Percentiles rank a stretch among this genome's conserved stretches.
Conservation (phyloP, 495 filamentous ascomycete species). For the Penicillium flavigenum region DNA sequence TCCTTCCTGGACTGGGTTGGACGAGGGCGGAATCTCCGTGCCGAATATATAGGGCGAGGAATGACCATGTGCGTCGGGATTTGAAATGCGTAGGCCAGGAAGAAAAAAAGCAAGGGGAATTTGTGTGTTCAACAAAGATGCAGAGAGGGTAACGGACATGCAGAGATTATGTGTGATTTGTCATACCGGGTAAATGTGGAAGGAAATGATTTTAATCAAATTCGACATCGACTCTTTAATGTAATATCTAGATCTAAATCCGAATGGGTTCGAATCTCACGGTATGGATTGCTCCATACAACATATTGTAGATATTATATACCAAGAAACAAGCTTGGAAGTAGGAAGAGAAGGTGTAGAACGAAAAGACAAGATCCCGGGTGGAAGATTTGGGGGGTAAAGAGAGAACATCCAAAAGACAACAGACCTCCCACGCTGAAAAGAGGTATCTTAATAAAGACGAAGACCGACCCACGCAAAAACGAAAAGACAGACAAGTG, state of each 20-base stretch:
- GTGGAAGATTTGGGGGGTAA: conserved; percentile 2
- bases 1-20: neutral
- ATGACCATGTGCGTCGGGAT: neutral
- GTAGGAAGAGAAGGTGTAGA: neutral
- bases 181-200: neutral
- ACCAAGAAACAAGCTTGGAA: neutral
- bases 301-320: conserved; percentile 6
- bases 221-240: neutral
- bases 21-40: neutral
- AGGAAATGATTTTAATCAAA: neutral
- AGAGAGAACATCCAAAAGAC: conserved; percentile 2
- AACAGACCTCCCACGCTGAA: conserved; percentile 14
- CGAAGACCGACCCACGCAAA: conserved; percentile 14
- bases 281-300: conserved; percentile 4
- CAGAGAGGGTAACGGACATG: neutral
- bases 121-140: neutral
- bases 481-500: conserved; percentile 3
- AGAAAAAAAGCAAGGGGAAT: neutral
- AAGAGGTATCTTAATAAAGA: conserved; percentile 13
- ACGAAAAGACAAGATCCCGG: conserved; percentile 2
- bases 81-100: neutral
- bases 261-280: neutral
- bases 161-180: conserved; percentile 1
- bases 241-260: conserved; percentile 3
- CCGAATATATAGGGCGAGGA: neutral